Evolutionary conservation across 306 rosid genomes (phyloP), one percentile per base, ranked within the genome.

Genomic region (Cucurbita argyrosperma): DNA sequence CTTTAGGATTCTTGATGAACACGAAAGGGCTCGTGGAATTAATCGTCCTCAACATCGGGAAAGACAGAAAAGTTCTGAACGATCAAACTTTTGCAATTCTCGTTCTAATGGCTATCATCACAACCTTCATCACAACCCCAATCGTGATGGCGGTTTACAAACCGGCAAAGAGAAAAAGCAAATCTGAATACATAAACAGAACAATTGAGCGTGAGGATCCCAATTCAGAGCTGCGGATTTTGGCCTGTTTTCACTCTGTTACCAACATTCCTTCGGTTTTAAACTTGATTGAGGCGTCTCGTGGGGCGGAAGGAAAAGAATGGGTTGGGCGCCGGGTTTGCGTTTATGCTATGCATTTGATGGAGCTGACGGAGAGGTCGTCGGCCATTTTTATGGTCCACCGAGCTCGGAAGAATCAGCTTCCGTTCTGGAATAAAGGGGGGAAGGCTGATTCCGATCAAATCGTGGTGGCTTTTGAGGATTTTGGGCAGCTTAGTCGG

Each of bases 101-200:
- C 90, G 92, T 93, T 81, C 88, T 93, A 7, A 93, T 93, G 98
- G 98, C 98, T 19, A 73, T 93, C 74, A 81, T 93, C 69, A 93
- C 97, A 8, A 93, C 98, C 64, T 86, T 93, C 83, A 72, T 90
- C 76, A 93, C 98, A 38, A 90, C 97, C 4, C 98, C 98, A 52
- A 1, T 87, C 26, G 94, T 93, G 53, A 77, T 81, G 53, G 79
- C 84, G n/a, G 82, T 85, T 16, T 90, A 89, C 65, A 88, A 86
- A 71, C 96, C 94, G 8, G 89, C 89, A 19, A 87, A 86, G 65
- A 85, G 88, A 58, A 52, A 55, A 18, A 79, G 79, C 59, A 77
- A 38, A 18, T 60, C 80, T 13, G 77, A 79, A 71, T 89, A 86
- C 83, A 90, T 80, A 62, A 15, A 82, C 79, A 80, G 85, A 79